Evolutionary conservation across 352 stramenopile genomes (phyloP).

Genomic region (Phytophthora aleatoria): DNA sequence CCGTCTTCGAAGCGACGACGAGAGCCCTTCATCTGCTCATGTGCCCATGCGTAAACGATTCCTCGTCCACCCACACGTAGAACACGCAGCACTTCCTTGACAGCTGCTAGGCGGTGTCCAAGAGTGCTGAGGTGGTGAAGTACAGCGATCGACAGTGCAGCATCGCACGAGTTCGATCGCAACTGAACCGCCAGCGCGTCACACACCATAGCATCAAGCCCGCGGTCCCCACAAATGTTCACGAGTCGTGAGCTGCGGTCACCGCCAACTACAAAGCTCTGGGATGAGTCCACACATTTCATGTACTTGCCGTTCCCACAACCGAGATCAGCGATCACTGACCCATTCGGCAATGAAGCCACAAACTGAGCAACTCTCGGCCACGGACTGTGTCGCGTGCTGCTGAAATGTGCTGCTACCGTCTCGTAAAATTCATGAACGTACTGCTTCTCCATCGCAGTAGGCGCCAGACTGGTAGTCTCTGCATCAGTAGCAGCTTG

Average conservation of each 20-base stretch:
- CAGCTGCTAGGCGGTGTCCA: slow-evolving; percentile 65
- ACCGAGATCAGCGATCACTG: slow-evolving; percentile 79
- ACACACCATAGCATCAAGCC: slow-evolving; percentile 75
- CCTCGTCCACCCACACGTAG: slow-evolving; percentile 67
- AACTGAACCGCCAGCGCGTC: slow-evolving; percentile 80
- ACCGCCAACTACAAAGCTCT: slow-evolving; percentile 61
- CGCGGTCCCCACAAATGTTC: slow-evolving; percentile 61
- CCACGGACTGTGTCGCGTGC: slow-evolving; percentile 88
- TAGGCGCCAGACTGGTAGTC: slow-evolving; percentile 43
- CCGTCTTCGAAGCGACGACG: slow-evolving; percentile 71
- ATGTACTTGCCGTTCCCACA: slow-evolving; percentile 92
- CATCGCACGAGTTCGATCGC: slow-evolving; percentile 74
- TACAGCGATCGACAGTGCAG: slow-evolving; percentile 84
- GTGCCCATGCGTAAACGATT: slow-evolving; percentile 88
- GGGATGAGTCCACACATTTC: slow-evolving; percentile 66
- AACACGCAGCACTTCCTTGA: slow-evolving; percentile 81
- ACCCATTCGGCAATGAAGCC: slow-evolving; percentile 52
- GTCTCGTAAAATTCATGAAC: slow-evolving; percentile 90
- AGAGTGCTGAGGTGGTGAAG: slow-evolving; percentile 85
- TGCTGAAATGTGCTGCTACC: slow-evolving; percentile 83
- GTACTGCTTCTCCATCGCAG: slow-evolving; percentile 76
- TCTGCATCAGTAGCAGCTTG: slow-evolving; percentile 6
- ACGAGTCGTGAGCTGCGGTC: slow-evolving; percentile 73
- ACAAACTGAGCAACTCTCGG: slow-evolving; percentile 76
- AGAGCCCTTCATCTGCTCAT: slow-evolving; percentile 82